A percentile compares a stretch with the other conserved stretches of the same genome.
phyloP scores from a whole-genome alignment of 805 yeast genomes.

The Cyberlindnera amylophila region DNA sequence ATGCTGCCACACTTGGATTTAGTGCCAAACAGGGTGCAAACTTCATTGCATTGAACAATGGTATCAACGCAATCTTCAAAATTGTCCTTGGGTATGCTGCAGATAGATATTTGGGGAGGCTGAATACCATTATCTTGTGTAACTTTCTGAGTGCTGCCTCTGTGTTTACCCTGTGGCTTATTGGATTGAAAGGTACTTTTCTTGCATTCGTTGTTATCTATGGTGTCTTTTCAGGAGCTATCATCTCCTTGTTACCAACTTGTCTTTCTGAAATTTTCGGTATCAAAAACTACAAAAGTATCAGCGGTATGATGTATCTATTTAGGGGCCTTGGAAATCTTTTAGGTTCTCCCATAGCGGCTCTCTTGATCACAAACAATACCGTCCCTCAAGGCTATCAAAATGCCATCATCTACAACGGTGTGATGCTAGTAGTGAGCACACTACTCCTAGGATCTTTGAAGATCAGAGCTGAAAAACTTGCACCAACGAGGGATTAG shows the following conservation, averaged over 20 bases:
- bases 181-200: conserved; percentile 25
- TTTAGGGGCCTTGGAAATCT: conserved; percentile 33
- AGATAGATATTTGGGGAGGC: conserved; percentile 36
- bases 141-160: conserved; percentile 31
- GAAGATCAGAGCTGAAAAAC: background rate
- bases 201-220: conserved; percentile 32
- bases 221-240: conserved; percentile 36
- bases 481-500: no score
- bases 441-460: conserved; percentile 4
- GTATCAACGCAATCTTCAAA: conserved; percentile 30
- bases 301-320: conserved; percentile 34
- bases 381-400: conserved; percentile 21
- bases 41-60: conserved; percentile 35
- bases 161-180: conserved; percentile 37
- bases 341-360: conserved; percentile 36
- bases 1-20: conserved; percentile 31
- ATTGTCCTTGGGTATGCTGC: conserved; percentile 37
- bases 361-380: conserved; percentile 24
- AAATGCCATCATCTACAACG: conserved; percentile 31
- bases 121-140: conserved; percentile 40
- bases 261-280: conserved; percentile 34
- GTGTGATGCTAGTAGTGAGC: conserved; percentile 15
- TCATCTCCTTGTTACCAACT: conserved; percentile 32
- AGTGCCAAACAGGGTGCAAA: conserved; percentile 30
- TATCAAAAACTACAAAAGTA: conserved; percentile 30